Conservation (phyloP, 805 yeast genomes). For the Sugiyamaella chiloensis region DNA sequence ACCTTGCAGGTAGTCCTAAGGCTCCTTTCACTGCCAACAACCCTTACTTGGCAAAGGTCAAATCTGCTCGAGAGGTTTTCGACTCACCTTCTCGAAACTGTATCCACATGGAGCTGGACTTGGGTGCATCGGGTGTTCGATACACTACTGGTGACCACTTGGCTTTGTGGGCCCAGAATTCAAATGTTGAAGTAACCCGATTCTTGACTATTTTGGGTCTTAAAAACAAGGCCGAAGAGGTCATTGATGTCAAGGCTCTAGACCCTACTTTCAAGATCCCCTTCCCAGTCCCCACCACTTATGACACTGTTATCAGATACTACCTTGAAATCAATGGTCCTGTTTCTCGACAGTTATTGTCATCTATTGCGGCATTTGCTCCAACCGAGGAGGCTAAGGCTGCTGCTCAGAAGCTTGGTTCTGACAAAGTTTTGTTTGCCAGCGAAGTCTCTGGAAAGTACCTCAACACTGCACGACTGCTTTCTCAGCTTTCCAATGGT, state of each 20-base stretch:
- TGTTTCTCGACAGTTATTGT: slow-evolving; percentile 82
- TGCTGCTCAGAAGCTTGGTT: slow-evolving; percentile 50
- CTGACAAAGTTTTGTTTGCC: slow-evolving; percentile 68
- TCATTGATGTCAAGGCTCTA: slow-evolving; percentile 61
- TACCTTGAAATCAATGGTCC: slow-evolving; percentile 91
- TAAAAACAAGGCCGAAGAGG: slow-evolving; percentile 46
- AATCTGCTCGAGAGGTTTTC: slow-evolving; percentile 66
- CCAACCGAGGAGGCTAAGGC: slow-evolving; percentile 60
- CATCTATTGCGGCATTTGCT: slow-evolving; percentile 74
- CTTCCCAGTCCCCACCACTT: slow-evolving; percentile 66
- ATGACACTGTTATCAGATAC: slow-evolving; percentile 79
- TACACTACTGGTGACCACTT: slow-evolving; percentile 96
- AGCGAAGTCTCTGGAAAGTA: slow-evolving; percentile 56
- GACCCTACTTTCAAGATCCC: slow-evolving; percentile 51
- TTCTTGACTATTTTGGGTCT: slow-evolving; percentile 66
- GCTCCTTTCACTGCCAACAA: slow-evolving; percentile 81
- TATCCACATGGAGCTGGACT: slow-evolving; percentile 85
- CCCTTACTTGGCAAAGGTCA: slow-evolving; percentile 76
- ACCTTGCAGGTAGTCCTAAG: slow-evolving; percentile 39
- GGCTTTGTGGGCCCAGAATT: slow-evolving; percentile 91
- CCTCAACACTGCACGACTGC: slow-evolving; percentile 72
- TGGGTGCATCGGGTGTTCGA: slow-evolving; percentile 67
- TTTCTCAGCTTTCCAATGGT: slow-evolving; percentile 59
- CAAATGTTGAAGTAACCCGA: slow-evolving; percentile 66
- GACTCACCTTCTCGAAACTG: slow-evolving; percentile 63